Evolutionary conservation across 441 rosid genomes (phyloP), one percentile per base, ranked within the genome.

Genomic region (Brassica balearica): DNA sequence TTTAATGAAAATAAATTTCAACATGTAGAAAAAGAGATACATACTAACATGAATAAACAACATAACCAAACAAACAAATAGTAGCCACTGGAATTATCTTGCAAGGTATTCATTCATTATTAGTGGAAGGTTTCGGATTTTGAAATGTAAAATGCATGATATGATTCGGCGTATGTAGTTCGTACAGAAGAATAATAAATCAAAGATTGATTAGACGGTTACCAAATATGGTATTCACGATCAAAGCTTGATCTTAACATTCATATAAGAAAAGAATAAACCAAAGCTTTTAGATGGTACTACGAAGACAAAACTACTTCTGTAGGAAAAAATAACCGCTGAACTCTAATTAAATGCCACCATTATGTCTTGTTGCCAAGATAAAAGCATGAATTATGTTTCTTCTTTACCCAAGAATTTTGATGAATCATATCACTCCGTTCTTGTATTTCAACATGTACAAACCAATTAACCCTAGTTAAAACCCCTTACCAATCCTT

Each of bases 101-200:
- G 48, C 48, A 41, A 10, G 48, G 48, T 1, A 41, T 41, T 41
- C 48, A 41, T 41, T 41, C 12, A 41, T 41, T 41, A 41, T 41
- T 41, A 41, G 48, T 11, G 14, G 53, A 46, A 12, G 4, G 53
- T 46, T 5, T 46, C 14, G 5, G 53, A 46, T 46, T 46, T 46
- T 46, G 53, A 46, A 46, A 46, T 46, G 12, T 75, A 62, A 59
- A 58, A 67, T 59, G 76, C 20, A 65, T 85, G 73, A 10, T 85
- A 23, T 67, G 79, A 32, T 19, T 78, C 5, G 68, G 85, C 19
- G 76, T 87, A 2, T 56, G 83, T 22, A 81, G 89, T 82, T 67
- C 72, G 19, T 81, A 73, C 86, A 85, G 75, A 91, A 80, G 83
- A 91, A 84, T 85, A 88, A 72, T 82, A 79, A 79, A 38, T 27